Conservation (phyloP, 345 rosid species). For the Excoecaria agallocha region DNA sequence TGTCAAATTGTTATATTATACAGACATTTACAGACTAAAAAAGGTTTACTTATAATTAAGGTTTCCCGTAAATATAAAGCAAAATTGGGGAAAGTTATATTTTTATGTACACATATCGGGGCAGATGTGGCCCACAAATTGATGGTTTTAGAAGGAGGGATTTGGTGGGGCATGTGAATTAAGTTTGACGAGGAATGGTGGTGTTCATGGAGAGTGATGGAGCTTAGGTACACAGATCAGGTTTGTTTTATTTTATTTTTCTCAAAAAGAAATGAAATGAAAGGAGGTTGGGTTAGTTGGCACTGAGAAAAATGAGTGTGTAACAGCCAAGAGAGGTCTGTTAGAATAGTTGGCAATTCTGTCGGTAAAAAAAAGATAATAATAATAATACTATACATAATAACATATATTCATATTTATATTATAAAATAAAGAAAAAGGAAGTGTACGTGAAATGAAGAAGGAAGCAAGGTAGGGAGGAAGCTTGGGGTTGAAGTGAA, state of each 20-base stretch:
- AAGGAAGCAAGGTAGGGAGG: constrained; percentile 37
- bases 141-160: constrained; percentile 23
- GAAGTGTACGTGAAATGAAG: constrained; percentile 43
- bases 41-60: too few species aligned
- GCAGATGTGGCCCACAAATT: constrained; percentile 15
- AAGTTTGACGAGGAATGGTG: constrained; percentile 31
- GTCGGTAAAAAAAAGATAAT: constrained; percentile 49
- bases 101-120: background rate
- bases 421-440: background rate
- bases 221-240: constrained; percentile 31
- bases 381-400: background rate
- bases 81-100: background rate
- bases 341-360: constrained; percentile 70
- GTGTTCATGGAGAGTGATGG: constrained; percentile 38
- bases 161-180: constrained; percentile 27
- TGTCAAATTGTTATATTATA: too few species aligned
- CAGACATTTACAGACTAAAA: too few species aligned
- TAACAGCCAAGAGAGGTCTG: constrained; percentile 71
- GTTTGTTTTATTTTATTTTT: background rate
- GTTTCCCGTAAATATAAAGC: background rate
- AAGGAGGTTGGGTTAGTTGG: constrained; percentile 43
- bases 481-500: constrained; percentile 76
- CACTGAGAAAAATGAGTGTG: constrained; percentile 59
- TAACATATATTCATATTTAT: background rate
- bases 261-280: constrained; percentile 39